These are phyloP conservation scores for Dichotomopilus funicola DNA, from an alignment of 2,329 filamentous ascomycete species.

Conservation along the genomic window DNA sequence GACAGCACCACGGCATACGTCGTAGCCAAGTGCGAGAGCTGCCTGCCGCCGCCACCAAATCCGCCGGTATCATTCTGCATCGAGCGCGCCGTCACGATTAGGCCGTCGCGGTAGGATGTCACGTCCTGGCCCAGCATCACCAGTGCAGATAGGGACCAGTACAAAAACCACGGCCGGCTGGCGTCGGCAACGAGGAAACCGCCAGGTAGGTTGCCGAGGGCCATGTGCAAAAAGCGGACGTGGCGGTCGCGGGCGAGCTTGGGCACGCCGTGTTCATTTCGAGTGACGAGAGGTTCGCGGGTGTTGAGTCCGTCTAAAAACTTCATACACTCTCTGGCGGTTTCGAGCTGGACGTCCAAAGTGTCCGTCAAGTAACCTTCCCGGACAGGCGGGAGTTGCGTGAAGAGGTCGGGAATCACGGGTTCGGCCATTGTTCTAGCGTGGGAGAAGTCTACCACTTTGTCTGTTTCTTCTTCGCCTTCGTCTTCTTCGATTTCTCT, in stretches of 20 bases:
- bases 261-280: slow-evolving; percentile 69
- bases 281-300: slow-evolving; percentile 34
- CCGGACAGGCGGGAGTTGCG: slow-evolving; percentile 51
- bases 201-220: slow-evolving; percentile 57
- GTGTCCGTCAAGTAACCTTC: slow-evolving; percentile 64
- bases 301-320: slow-evolving; percentile 51
- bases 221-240: slow-evolving; percentile 54
- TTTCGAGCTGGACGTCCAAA: slow-evolving; percentile 61
- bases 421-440: slow-evolving; percentile 3
- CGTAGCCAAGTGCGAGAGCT: slow-evolving; percentile 79
- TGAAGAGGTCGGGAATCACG: slow-evolving; percentile 52
- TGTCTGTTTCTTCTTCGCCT: slow-evolving; percentile 12
- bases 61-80: slow-evolving; percentile 81
- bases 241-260: slow-evolving; percentile 60
- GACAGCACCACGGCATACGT: slow-evolving; percentile 80
- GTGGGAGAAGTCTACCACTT: too few relatives aligned
- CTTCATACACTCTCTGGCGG: slow-evolving; percentile 61
- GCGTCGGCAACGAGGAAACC: slow-evolving; percentile 73
- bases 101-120: slow-evolving; percentile 57
- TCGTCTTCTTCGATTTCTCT: slow-evolving; percentile 23
- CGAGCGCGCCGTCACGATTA: slow-evolving; percentile 67
- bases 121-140: slow-evolving; percentile 70
- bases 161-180: slow-evolving; percentile 86
- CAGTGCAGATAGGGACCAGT: slow-evolving; percentile 80
- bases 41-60: slow-evolving; percentile 90